phyloP scores from a whole-genome alignment of 2,329 filamentous ascomycete genomes.

The Biscogniauxia marginata region DNA sequence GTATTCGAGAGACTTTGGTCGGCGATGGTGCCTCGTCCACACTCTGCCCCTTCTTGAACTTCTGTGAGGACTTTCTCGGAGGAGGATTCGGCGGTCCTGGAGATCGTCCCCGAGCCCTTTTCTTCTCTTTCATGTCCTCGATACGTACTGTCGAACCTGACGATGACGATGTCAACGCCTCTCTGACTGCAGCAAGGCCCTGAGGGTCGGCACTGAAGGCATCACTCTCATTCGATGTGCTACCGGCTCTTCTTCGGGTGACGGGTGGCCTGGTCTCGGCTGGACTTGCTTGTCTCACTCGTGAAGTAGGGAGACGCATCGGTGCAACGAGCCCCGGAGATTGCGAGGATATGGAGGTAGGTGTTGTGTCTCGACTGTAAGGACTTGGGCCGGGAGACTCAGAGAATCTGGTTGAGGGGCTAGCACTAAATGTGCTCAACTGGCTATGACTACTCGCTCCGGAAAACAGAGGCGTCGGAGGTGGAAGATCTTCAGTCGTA shows the following conservation, averaged over 20 bases:
- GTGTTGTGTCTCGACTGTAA: slow-evolving; percentile 76
- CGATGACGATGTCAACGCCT: slow-evolving; percentile 70
- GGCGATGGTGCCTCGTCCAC: slow-evolving; percentile 36
- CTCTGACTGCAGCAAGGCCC: slow-evolving; percentile 64
- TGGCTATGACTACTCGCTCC: slow-evolving; percentile 52
- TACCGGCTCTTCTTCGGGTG: slow-evolving; percentile 56
- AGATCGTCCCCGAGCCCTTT: slow-evolving; percentile 44
- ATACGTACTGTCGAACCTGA: slow-evolving; percentile 67
- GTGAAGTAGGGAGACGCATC: slow-evolving; percentile 44
- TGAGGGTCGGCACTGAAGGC: slow-evolving; percentile 48
- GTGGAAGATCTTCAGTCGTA: slow-evolving; percentile 64
- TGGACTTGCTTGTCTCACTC: slow-evolving; percentile 54
- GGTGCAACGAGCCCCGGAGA: slow-evolving; percentile 62
- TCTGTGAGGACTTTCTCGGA: slow-evolving; percentile 60
- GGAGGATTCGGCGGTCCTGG: slow-evolving; percentile 59
- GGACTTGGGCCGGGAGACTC: slow-evolving; percentile 67
- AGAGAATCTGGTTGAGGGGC: slow-evolving; percentile 73
- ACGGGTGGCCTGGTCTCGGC: slow-evolving; percentile 57
- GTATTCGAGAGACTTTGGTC: slow-evolving; percentile 36
- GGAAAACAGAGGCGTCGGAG: slow-evolving; percentile 65
- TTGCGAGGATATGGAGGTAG: slow-evolving; percentile 74
- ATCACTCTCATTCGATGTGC: slow-evolving; percentile 51
- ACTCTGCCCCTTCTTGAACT: slow-evolving; percentile 43
- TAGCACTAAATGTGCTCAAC: slow-evolving; percentile 61
- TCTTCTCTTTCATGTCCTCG: slow-evolving; percentile 46